phyloP scores from a whole-genome alignment of 2,329 filamentous ascomycete genomes.

The Botrytis paeoniae region DNA sequence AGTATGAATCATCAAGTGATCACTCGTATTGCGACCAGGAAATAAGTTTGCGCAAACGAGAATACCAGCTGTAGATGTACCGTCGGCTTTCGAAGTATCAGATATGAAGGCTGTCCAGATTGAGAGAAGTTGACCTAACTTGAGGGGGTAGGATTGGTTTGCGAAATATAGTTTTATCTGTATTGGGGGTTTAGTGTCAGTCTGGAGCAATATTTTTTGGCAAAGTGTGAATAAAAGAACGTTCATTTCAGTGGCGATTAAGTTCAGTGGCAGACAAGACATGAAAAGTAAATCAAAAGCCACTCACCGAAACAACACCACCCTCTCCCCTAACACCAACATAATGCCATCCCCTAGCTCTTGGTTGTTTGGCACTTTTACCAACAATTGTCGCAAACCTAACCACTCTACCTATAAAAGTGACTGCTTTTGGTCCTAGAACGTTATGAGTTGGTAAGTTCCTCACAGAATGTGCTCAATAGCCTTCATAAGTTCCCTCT shows the following conservation, averaged over 20 bases:
- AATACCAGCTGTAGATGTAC: constrained; percentile 37
- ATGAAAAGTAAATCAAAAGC: background rate
- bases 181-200: background rate
- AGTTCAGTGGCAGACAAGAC: constrained; percentile 16
- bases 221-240: fast-evolving
- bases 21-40: constrained; percentile 52
- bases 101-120: constrained; percentile 57
- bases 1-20: constrained; percentile 53
- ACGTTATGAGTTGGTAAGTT: constrained; percentile 46
- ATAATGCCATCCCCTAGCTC: constrained; percentile 51
- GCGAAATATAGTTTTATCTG: constrained; percentile 53
- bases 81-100: constrained; percentile 43
- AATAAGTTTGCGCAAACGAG: constrained; percentile 54
- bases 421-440: constrained; percentile 49
- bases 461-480: constrained; percentile 27
- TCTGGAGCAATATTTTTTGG: fast-evolving
- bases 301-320: constrained; percentile 49
- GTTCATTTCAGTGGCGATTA: background rate
- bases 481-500: too few relatives aligned
- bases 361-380: constrained; percentile 42
- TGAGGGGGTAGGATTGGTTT: constrained; percentile 42
- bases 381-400: constrained; percentile 50
- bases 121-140: constrained; percentile 53
- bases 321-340: constrained; percentile 55
- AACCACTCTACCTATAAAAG: constrained; percentile 54